These are phyloP conservation scores for Odonthalia washingtoniensis DNA, from an alignment of 31 red algal genomes.

Conservation along the genomic window DNA sequence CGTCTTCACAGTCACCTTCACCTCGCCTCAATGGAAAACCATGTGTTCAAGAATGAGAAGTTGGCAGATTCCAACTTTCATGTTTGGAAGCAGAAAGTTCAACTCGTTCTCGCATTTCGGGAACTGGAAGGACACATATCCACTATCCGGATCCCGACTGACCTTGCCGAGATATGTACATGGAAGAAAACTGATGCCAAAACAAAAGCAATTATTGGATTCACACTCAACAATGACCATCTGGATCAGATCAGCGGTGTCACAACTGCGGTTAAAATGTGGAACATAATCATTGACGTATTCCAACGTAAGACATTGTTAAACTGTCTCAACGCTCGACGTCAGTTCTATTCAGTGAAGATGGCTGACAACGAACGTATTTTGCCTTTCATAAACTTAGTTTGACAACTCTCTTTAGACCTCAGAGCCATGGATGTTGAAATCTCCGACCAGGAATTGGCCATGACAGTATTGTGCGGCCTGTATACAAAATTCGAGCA, in stretches of 20 bases:
- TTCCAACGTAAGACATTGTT: constrained; percentile 27
- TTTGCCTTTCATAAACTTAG: not conserved
- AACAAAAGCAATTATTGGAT: constrained; percentile 4
- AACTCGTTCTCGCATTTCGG: too few species aligned
- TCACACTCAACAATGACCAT: not conserved
- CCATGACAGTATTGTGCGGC: constrained; percentile 3
- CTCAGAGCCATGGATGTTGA: not conserved
- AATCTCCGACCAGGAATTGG: not conserved
- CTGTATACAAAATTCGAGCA: constrained; percentile 1
- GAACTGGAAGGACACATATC: not conserved
- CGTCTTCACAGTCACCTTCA: too few species aligned
- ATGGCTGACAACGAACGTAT: not conserved
- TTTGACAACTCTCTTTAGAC: not conserved
- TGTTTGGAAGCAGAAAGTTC: constrained; percentile 48
- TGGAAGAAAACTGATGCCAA: constrained; percentile 17
- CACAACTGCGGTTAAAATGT: not conserved
- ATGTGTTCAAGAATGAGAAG: constrained; percentile 33
- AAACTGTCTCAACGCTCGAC: constrained; percentile 31
- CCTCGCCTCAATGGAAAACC: too few species aligned
- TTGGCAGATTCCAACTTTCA: constrained; percentile 37
- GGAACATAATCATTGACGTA: not conserved
- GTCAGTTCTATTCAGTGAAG: not conserved
- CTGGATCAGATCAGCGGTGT: not conserved
- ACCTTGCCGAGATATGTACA: not conserved
- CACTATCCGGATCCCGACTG: not conserved